phyloP scores from a whole-genome alignment of 2,329 filamentous ascomycete genomes.

The Zasmidium cellare region DNA sequence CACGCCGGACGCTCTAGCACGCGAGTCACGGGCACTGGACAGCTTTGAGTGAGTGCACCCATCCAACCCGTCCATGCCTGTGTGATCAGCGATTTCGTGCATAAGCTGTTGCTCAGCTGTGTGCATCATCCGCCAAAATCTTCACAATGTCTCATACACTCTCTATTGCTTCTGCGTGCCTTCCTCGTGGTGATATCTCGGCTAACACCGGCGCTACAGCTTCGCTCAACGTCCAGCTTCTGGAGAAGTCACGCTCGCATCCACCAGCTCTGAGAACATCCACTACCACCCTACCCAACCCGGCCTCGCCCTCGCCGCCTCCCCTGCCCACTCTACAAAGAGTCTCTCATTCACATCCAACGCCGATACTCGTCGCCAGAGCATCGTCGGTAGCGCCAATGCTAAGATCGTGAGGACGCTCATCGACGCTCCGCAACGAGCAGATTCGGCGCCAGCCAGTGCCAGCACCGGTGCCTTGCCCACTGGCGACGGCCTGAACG shows the following conservation, averaged over 20 bases:
- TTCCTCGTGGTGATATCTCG: conserved; percentile 1
- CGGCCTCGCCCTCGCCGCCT: not conserved
- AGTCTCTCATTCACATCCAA: not conserved
- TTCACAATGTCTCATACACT: not conserved
- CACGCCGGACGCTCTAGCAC: conserved; percentile 16
- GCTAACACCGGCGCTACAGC: conserved; percentile 6
- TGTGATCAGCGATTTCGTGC: conserved; percentile 4
- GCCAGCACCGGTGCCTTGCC: conserved; percentile 8
- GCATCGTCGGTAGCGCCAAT: conserved; percentile 41
- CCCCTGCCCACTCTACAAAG: not conserved
- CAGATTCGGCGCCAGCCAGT: not conserved
- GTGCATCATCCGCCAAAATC: conserved; percentile 8
- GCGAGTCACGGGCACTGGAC: not conserved
- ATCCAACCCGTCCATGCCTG: not conserved
- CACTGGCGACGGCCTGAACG: conserved; percentile 15
- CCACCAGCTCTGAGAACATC: not conserved
- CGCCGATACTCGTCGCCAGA: conserved; percentile 38
- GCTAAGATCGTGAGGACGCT: conserved; percentile 53
- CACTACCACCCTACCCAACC: not conserved
- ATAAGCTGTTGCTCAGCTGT: conserved; percentile 12
- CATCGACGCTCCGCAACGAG: conserved; percentile 46
- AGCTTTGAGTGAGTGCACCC: conserved; percentile 7
- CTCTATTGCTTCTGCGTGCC: not conserved
- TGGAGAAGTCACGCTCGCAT: not conserved
- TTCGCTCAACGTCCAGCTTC: conserved; percentile 7